Base-by-base conservation (phyloP, 208 protist genomes). In the Phytomonas sp. region DNA sequence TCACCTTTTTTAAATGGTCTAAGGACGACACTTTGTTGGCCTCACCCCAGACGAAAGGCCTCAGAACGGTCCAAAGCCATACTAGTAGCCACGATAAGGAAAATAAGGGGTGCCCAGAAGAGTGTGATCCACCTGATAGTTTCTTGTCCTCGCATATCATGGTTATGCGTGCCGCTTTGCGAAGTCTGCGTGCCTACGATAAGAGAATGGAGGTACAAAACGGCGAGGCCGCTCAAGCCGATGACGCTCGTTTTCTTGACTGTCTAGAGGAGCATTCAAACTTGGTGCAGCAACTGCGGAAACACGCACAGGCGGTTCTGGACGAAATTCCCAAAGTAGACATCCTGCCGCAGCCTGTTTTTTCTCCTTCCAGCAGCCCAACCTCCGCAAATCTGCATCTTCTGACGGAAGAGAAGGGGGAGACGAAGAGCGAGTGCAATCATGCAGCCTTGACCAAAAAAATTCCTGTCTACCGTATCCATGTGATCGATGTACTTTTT, bases 1-100 rank as follows among this genome's bases (percentile, higher is more conserved):
- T 84, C 9, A 43, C 63, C 32, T 74, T 75, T 65, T 80, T 84
- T 65, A 80, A 79, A 68, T 82, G 78, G 78, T 31, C 64, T 26
- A 79, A 75, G 43, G 73, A 82, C 63, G 73, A 79, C 33, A 62
- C n/a, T 9, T 5, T 64, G 2, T 29, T 67, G 32, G 30, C 33
- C 1, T 32, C 63, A 4, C 26, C 13, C 15, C 0, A 26, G 37
- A n/a, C 63, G 9, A 67, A 26, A 46, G 30, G 6, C 17, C 1
- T 20, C 1, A 17, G 20, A 23, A 15, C 40, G 40, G 13, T 51
- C 13, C 13, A 51, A 23, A 17, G 40, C 40, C 9, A 51, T 51
- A 1, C 40, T 51, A 51, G 40, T 51, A 51, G 40, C 13, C 40
- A 51, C 20, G 40, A 17, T 17, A 15, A 51, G 4, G 1, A 6